Evolutionary conservation across 1,284 basidiomycete species (phyloP).

Genomic region (Rhizoctonia solani): DNA sequence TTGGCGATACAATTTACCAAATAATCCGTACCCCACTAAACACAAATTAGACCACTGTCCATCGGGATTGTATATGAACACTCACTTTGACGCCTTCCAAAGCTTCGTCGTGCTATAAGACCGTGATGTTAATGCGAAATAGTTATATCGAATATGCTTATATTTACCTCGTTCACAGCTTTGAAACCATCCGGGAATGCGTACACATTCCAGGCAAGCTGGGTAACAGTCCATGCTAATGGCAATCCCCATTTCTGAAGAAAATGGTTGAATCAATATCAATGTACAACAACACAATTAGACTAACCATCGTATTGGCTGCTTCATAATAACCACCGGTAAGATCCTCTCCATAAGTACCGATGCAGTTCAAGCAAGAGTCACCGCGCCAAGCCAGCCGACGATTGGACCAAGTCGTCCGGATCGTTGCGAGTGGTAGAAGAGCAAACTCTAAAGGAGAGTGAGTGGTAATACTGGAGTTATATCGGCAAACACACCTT

Average conservation of each 20-base stretch:
- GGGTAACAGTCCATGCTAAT: conserved; percentile 37
- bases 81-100: conserved; percentile 37
- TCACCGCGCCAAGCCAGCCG: conserved; percentile 36
- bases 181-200: conserved; percentile 29
- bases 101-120: conserved; percentile 33
- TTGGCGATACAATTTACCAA: conserved; percentile 36
- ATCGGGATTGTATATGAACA: background rate
- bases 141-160: background rate
- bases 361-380: conserved; percentile 36
- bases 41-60: background rate
- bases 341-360: conserved; percentile 33
- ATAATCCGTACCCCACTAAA: conserved; percentile 37
- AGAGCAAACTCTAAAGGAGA: conserved; percentile 30
- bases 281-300: background rate
- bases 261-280: background rate
- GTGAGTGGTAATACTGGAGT: background rate
- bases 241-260: conserved; percentile 38
- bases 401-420: conserved; percentile 35
- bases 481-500: conserved; percentile 1
- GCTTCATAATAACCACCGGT: conserved; percentile 37
- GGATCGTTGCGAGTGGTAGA: conserved; percentile 37
- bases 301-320: conserved; percentile 37
- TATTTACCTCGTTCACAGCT: conserved; percentile 30
- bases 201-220: conserved; percentile 37
- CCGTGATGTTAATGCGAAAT: background rate